Evolutionary conservation across 306 rosid species (phyloP).

Genomic region (Vigna radiata): DNA sequence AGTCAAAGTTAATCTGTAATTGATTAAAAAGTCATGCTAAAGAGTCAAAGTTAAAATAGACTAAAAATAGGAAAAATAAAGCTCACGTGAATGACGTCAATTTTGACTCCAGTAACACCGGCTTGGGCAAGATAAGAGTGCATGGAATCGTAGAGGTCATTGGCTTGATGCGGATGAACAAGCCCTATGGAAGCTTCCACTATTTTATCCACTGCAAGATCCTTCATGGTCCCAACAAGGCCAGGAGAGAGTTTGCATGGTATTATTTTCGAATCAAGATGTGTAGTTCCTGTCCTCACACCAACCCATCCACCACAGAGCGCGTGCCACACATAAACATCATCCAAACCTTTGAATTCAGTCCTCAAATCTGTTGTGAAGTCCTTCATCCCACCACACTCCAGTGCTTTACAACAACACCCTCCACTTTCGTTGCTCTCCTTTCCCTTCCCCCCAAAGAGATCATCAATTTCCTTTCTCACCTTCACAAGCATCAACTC

Average conservation of each 20-base stretch:
- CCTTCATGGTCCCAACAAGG: slow-evolving; percentile 77
- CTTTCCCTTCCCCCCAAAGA: slow-evolving; percentile 56
- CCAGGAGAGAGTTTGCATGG: slow-evolving; percentile 78
- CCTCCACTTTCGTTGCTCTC: slow-evolving; percentile 40
- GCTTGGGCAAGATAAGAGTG: slow-evolving; percentile 77
- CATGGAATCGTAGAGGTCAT: slow-evolving; percentile 73
- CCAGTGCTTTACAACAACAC: slow-evolving; percentile 26
- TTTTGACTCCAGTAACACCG: slow-evolving; percentile 85
- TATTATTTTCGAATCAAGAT: slow-evolving; percentile 54
- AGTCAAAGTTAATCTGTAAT: neutral
- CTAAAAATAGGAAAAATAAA: neutral
- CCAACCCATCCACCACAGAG: slow-evolving; percentile 96
- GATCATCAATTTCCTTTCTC: slow-evolving; percentile 60
- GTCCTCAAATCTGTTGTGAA: slow-evolving; percentile 77
- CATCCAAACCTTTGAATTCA: slow-evolving; percentile 72
- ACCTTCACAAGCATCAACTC: slow-evolving; percentile 56
- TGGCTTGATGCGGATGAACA: slow-evolving; percentile 79
- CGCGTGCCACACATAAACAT: slow-evolving; percentile 88
- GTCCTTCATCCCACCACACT: slow-evolving; percentile 80
- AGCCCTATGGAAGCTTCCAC: slow-evolving; percentile 78
- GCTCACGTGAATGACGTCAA: slow-evolving; percentile 85
- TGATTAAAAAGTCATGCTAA: neutral
- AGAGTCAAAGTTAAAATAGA: neutral
- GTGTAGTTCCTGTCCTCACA: slow-evolving; percentile 80
- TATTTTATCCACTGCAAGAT: slow-evolving; percentile 77